These are phyloP conservation scores for Stephanodiscus triporus DNA, from an alignment of 108 stramenopile genomes.

Conservation along the genomic window DNA sequence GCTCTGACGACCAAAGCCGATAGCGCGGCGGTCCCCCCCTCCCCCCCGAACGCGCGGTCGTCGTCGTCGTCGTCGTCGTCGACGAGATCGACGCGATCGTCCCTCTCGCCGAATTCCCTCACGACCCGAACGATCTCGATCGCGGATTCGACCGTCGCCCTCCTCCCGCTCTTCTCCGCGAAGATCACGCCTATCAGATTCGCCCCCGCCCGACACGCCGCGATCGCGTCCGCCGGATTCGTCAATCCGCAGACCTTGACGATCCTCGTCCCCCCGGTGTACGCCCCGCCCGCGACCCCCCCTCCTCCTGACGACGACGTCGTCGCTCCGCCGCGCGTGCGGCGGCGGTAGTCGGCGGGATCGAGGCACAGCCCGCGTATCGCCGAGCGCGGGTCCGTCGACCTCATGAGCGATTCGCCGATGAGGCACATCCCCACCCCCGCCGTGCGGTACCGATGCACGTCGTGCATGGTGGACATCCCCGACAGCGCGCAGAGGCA, in stretches of 20 bases:
- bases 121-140: slow-evolving; percentile 75
- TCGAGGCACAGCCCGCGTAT: slow-evolving; percentile 86
- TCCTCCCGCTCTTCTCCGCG: slow-evolving; percentile 86
- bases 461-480: slow-evolving; percentile 86
- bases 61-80: neutral
- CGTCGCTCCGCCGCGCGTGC: slow-evolving; percentile 12
- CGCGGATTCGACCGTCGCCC: slow-evolving; percentile 55
- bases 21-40: slow-evolving; percentile 40
- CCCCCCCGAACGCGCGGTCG: too few relatives aligned
- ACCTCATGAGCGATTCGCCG: slow-evolving; percentile 98
- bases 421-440: slow-evolving; percentile 94
- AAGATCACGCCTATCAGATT: slow-evolving; percentile 97
- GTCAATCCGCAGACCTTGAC: slow-evolving; percentile 97
- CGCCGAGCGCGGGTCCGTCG: slow-evolving; percentile 81
- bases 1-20: slow-evolving; percentile 58
- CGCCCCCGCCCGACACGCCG: slow-evolving; percentile 90
- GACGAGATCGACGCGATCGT: slow-evolving; percentile 40
- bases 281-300: slow-evolving; percentile 65
- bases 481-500: slow-evolving; percentile 86
- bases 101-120: slow-evolving; percentile 89
- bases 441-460: slow-evolving; percentile 79
- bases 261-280: slow-evolving; percentile 78
- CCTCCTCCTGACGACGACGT: neutral
- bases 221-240: slow-evolving; percentile 86
- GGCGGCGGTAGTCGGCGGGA: slow-evolving; percentile 71